A percentile compares a stretch with the other conserved stretches of the same genome.
Conservation (phyloP, 176 grass and related monocot species). For the Ampelocalamus luodianensis region DNA sequence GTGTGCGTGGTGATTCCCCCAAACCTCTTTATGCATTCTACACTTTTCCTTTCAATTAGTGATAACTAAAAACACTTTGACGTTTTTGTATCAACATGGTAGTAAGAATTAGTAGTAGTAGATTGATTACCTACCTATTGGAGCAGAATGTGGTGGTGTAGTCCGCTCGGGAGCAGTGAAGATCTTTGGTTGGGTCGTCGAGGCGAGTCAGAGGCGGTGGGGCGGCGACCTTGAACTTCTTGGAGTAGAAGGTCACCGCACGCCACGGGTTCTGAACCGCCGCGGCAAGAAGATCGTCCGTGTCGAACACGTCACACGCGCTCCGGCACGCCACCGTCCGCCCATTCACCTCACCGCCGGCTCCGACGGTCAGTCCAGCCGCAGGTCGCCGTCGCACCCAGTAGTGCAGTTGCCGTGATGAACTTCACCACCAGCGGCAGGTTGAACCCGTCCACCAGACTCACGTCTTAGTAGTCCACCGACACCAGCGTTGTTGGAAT, state of each 20-base stretch:
- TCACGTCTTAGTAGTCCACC: slow-evolving; percentile 65
- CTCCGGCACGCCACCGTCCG: slow-evolving; percentile 81
- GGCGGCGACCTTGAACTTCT: slow-evolving; percentile 76
- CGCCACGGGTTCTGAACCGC: slow-evolving; percentile 46
- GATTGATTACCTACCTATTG: slow-evolving; percentile 41
- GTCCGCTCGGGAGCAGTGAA: slow-evolving; percentile 70
- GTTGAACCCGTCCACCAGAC: slow-evolving; percentile 90
- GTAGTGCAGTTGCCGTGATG: slow-evolving; percentile 59
- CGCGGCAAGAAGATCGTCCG: slow-evolving; percentile 85
- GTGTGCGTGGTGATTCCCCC: no score
- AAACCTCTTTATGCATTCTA: no score
- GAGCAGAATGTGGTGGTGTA: slow-evolving; percentile 81
- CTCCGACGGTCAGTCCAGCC: slow-evolving; percentile 55
- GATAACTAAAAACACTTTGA: no score
- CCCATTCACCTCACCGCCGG: slow-evolving; percentile 51
- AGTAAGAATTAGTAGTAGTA: no score
- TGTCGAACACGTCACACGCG: slow-evolving; percentile 86
- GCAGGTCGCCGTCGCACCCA: slow-evolving; percentile 68
- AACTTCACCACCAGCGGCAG: slow-evolving; percentile 56
- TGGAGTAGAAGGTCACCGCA: slow-evolving; percentile 83
- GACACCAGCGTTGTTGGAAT: no score
- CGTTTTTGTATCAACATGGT: no score
- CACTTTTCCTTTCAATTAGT: no score
- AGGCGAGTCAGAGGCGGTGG: slow-evolving; percentile 80
- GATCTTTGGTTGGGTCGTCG: slow-evolving; percentile 81